A percentile compares a stretch with the other conserved stretches of the same genome.
phyloP scores from a whole-genome alignment of 2,329 filamentous ascomycete species.

The Penicillium sp. region DNA sequence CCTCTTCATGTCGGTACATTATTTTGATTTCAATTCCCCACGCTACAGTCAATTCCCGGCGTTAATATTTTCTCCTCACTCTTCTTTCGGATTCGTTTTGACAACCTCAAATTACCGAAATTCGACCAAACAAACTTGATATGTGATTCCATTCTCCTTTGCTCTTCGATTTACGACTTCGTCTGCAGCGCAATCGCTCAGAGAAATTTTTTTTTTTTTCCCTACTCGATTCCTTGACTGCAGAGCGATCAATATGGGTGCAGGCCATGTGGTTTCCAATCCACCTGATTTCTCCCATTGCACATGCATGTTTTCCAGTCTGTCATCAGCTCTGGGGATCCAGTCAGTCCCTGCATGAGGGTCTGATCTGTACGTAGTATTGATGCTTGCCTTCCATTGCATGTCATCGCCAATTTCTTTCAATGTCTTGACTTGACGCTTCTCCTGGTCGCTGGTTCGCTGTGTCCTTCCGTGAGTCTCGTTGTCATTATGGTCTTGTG shows the following conservation, averaged over 20 bases:
- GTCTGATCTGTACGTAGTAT: constrained; percentile 4
- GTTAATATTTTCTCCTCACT: constrained; percentile 24
- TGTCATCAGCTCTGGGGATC: background rate
- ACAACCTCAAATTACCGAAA: constrained; percentile 5
- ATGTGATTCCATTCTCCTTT: constrained; percentile 3
- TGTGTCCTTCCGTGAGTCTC: background rate
- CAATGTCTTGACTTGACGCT: background rate
- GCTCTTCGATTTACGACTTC: background rate
- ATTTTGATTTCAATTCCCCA: constrained; percentile 28
- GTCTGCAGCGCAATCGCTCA: background rate
- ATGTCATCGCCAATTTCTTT: background rate
- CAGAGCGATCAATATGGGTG: background rate
- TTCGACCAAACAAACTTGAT: constrained; percentile 15
- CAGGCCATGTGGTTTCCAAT: background rate
- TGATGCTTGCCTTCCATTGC: background rate
- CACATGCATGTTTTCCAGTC: background rate
- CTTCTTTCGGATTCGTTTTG: constrained; percentile 1
- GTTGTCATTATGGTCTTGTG: constrained; percentile 2
- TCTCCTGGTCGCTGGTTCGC: background rate
- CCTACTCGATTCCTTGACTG: background rate
- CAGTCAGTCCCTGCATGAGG: background rate
- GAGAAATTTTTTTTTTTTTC: background rate
- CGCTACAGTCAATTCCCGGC: constrained; percentile 12
- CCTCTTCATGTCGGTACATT: constrained; percentile 34
- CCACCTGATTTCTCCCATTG: background rate